Conservation (phyloP, 352 stramenopile species). For the Plasmopara viticola region DNA sequence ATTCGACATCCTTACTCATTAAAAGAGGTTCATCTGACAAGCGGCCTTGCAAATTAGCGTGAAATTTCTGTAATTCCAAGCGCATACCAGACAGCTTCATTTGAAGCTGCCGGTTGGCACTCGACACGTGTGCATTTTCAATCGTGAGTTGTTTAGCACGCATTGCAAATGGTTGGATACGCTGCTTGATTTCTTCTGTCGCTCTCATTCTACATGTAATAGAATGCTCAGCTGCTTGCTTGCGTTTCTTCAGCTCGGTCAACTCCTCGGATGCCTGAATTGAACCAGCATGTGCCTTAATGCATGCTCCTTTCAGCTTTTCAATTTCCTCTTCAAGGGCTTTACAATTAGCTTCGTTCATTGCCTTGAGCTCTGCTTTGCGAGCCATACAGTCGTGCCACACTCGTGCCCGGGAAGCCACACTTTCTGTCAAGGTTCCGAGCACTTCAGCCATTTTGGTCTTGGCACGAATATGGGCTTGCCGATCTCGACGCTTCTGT, state of each 20-base stretch:
- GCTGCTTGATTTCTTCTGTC: conserved; percentile 38
- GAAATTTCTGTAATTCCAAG: conserved; percentile 35
- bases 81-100: conserved; percentile 37
- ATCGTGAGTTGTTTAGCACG: conserved; percentile 53
- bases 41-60: conserved; percentile 29
- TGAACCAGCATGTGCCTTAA: conserved; percentile 36
- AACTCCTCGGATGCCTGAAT: conserved; percentile 30
- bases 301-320: conserved; percentile 36
- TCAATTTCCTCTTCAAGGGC: conserved; percentile 46
- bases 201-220: conserved; percentile 16
- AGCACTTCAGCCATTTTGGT: conserved; percentile 36
- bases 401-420: conserved; percentile 62
- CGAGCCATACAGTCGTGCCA: conserved; percentile 61
- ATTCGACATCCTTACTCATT: conserved; percentile 40
- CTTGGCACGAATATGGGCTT: conserved; percentile 20
- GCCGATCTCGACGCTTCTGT: conserved; percentile 16
- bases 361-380: conserved; percentile 31
- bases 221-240: conserved; percentile 27
- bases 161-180: conserved; percentile 53
- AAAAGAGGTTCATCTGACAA: conserved; percentile 54
- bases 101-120: conserved; percentile 47
- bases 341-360: conserved; percentile 37
- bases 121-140: conserved; percentile 41
- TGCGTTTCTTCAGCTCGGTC: conserved; percentile 28
- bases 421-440: conserved; percentile 20